phyloP scores from a whole-genome alignment of 441 rosid genomes.

The Omphalea diandra region DNA sequence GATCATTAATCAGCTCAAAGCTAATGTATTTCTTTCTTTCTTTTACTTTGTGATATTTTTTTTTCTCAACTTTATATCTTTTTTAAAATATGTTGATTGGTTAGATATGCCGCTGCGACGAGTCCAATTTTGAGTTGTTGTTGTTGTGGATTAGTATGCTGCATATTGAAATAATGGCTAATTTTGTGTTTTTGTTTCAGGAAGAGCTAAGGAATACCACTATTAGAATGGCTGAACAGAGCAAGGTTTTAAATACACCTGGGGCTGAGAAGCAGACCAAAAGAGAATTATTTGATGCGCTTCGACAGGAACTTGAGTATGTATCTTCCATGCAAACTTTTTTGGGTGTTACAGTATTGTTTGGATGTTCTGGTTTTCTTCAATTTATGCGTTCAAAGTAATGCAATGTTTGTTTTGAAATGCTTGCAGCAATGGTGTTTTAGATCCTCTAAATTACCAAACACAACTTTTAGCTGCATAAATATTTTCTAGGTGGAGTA shows the following conservation, averaged over 20 bases:
- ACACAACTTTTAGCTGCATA: neutral
- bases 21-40: conserved; percentile 52
- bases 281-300: conserved; percentile 92
- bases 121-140: neutral
- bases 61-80: conserved; percentile 16
- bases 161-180: neutral
- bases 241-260: conserved; percentile 88
- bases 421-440: neutral
- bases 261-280: conserved; percentile 99
- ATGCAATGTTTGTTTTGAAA: neutral
- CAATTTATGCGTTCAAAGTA: neutral
- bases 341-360: neutral
- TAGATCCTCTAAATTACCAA: neutral
- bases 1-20: conserved; percentile 95
- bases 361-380: neutral
- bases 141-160: neutral
- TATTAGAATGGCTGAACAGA: conserved; percentile 90
- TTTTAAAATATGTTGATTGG: neutral
- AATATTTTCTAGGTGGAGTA: neutral
- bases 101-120: neutral
- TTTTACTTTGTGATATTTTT: neutral
- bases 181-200: conserved; percentile 34
- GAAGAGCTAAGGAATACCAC: conserved; percentile 90
- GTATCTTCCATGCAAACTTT: conserved; percentile 14
- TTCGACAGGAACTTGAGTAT: conserved; percentile 93